These are phyloP conservation scores for Meira miltonrushii DNA, from an alignment of 1,284 basidiomycete genomes.

Conservation along the genomic window DNA sequence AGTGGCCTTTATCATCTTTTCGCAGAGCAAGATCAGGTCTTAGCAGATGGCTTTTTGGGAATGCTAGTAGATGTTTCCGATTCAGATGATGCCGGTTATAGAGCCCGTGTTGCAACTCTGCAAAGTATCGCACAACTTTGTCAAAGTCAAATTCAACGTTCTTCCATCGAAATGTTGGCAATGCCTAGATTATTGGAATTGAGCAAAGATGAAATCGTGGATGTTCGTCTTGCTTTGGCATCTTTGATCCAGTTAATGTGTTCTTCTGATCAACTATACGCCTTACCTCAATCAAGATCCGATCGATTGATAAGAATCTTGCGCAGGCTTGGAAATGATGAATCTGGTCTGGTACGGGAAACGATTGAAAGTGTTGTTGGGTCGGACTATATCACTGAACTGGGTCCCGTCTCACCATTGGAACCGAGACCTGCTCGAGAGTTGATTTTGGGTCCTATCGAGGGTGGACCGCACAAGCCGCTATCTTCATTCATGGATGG, in stretches of 20 bases:
- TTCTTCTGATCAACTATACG: slow-evolving; percentile 36
- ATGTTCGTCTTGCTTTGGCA: slow-evolving; percentile 79
- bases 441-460: slow-evolving; percentile 46
- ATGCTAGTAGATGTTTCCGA: slow-evolving; percentile 45
- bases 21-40: slow-evolving; percentile 33
- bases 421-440: slow-evolving; percentile 9
- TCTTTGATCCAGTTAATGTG: slow-evolving; percentile 62
- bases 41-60: slow-evolving; percentile 45
- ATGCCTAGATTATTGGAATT: slow-evolving; percentile 63
- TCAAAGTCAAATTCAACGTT: slow-evolving; percentile 30
- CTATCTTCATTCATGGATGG: too few species aligned
- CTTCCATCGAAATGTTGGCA: slow-evolving; percentile 60
- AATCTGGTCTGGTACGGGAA: slow-evolving; percentile 37
- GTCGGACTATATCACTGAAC: slow-evolving; percentile 2
- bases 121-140: slow-evolving; percentile 35
- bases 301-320: slow-evolving; percentile 34
- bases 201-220: slow-evolving; percentile 68
- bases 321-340: slow-evolving; percentile 26
- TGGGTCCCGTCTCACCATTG: neutral
- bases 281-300: slow-evolving; percentile 33
- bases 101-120: slow-evolving; percentile 43
- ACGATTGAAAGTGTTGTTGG: slow-evolving; percentile 25
- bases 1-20: slow-evolving; percentile 33
- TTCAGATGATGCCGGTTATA: slow-evolving; percentile 30
- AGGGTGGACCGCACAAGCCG: slow-evolving; percentile 13